Conservation (phyloP, 179 eudicot species). For the Monotropa hypopitys region DNA sequence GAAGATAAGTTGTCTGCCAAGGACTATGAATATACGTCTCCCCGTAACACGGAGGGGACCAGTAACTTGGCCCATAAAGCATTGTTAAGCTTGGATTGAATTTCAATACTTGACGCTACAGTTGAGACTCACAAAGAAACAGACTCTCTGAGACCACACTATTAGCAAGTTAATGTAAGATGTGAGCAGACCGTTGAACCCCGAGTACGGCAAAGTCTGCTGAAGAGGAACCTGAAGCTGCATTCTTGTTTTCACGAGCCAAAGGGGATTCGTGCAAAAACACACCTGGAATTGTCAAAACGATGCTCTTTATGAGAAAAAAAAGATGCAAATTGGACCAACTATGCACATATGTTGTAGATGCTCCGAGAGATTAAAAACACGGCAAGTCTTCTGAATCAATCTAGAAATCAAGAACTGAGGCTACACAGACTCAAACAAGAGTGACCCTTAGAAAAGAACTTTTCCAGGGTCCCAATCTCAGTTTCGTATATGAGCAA, state of each 20-base stretch:
- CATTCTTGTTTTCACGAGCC: slow-evolving; percentile 97
- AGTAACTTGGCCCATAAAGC: not conserved
- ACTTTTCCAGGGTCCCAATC: not conserved
- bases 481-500: not conserved
- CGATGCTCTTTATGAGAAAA: not conserved
- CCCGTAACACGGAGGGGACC: not conserved
- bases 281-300: slow-evolving; percentile 51
- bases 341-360: not conserved
- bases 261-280: slow-evolving; percentile 82
- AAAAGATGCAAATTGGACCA: not conserved
- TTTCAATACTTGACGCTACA: not conserved
- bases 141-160: not conserved
- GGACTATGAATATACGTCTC: not conserved
- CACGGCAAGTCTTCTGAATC: not conserved
- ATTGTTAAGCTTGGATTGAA: not conserved
- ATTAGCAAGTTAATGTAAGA: slow-evolving; percentile 5
- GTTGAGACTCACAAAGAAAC: slow-evolving; percentile 1
- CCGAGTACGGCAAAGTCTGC: slow-evolving; percentile 69
- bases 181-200: slow-evolving; percentile 53
- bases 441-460: not conserved
- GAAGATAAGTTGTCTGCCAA: not conserved
- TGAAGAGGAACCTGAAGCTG: slow-evolving; percentile 95
- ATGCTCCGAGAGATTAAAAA: not conserved
- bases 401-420: not conserved
- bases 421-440: not conserved